Evolutionary conservation across 208 protist genomes (phyloP).

Genomic region (Porcisia hertigi): DNA sequence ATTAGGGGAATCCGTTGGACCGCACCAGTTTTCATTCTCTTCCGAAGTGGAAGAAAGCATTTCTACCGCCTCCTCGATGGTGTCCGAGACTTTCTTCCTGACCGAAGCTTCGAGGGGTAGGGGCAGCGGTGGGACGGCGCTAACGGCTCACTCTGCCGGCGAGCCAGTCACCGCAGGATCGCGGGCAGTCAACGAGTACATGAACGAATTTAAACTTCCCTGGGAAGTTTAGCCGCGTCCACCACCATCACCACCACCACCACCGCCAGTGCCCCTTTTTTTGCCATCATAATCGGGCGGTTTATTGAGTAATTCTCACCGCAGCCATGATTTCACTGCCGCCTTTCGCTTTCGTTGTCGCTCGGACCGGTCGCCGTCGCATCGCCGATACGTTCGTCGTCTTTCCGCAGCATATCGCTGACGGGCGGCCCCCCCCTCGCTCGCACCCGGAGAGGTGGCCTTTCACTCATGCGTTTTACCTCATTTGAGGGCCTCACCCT

Average conservation of each 20-base stretch:
- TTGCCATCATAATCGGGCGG: too few relatives aligned
- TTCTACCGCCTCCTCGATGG: conserved; percentile 1
- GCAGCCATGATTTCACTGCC: background rate
- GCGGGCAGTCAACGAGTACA: background rate
- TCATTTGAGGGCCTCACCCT: too few relatives aligned
- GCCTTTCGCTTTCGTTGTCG: background rate
- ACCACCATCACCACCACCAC: background rate
- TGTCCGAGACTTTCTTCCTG: background rate
- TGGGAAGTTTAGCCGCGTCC: conserved; percentile 2
- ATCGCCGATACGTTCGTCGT: background rate
- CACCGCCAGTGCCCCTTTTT: background rate
- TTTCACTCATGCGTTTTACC: too few relatives aligned
- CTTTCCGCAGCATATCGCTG: background rate
- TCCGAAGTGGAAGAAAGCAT: background rate
- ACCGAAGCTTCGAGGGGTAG: background rate
- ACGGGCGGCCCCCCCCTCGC: background rate
- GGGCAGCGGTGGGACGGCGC: background rate
- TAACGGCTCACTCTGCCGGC: background rate
- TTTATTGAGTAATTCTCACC: background rate
- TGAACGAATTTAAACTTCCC: conserved; percentile 7
- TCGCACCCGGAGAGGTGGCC: background rate
- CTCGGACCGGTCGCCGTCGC: background rate
- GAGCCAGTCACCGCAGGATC: background rate
- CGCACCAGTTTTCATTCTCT: background rate
- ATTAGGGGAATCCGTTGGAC: background rate